Evolutionary conservation across 2,329 filamentous ascomycete species (phyloP).

Genomic region (Rutstroemia sp.): DNA sequence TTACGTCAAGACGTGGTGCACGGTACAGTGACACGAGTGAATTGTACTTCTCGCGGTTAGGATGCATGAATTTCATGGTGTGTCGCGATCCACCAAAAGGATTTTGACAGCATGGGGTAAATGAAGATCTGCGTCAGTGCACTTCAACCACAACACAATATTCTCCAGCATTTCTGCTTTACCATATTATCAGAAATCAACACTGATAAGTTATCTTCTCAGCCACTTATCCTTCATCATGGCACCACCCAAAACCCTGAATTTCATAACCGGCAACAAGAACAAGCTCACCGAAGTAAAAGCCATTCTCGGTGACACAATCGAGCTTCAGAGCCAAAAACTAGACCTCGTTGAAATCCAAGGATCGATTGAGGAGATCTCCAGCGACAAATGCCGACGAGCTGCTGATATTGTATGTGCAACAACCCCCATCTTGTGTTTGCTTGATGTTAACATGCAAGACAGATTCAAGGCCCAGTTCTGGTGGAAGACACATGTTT

Average conservation of each 20-base stretch:
- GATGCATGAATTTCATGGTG: not conserved
- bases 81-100: slow-evolving; percentile 7
- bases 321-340: slow-evolving; percentile 65
- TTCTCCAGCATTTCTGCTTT: not conserved
- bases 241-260: slow-evolving; percentile 44
- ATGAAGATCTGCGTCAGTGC: not conserved
- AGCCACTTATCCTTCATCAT: not conserved
- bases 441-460: slow-evolving; percentile 9
- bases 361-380: slow-evolving; percentile 87
- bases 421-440: not conserved
- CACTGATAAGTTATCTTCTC: too few relatives aligned
- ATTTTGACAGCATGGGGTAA: not conserved
- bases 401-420: slow-evolving; percentile 65
- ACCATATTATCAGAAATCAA: too few relatives aligned
- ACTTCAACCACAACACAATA: not conserved
- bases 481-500: slow-evolving; percentile 94
- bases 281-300: slow-evolving; percentile 90
- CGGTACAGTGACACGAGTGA: not conserved
- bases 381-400: slow-evolving; percentile 74
- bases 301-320: slow-evolving; percentile 67
- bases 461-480: slow-evolving; percentile 74
- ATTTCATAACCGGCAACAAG: slow-evolving; percentile 95
- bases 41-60: not conserved
- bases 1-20: too few relatives aligned
- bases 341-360: slow-evolving; percentile 87